These are phyloP conservation scores for Cytidiella melzeri DNA, from an alignment of 768 basidiomycete genomes.

Conservation along the genomic window DNA sequence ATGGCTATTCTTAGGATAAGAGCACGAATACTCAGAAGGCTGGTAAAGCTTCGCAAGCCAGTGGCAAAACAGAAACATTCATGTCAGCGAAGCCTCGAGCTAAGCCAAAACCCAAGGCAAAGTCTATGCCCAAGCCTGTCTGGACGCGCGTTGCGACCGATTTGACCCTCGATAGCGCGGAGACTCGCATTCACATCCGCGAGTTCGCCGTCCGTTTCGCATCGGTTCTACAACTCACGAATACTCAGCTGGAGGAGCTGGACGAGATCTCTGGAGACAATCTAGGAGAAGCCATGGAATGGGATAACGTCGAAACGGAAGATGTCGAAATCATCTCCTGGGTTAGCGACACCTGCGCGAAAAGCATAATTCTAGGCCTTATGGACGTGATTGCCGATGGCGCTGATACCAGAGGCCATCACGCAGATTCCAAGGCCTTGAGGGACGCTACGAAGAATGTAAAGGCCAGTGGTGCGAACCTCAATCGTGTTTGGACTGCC, in stretches of 20 bases:
- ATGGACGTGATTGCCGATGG: conserved; percentile 45
- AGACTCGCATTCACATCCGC: conserved; percentile 63
- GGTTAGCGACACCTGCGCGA: conserved; percentile 62
- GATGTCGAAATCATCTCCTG: conserved; percentile 33
- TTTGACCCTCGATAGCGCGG: conserved; percentile 39
- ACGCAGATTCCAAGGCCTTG: conserved; percentile 35
- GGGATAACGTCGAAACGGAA: conserved; percentile 33
- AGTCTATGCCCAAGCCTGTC: conserved; percentile 37
- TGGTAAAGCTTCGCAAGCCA: not conserved
- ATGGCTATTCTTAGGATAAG: no score
- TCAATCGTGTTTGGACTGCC: conserved; percentile 58
- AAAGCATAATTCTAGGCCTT: conserved; percentile 56
- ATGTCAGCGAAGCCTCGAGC: conserved; percentile 15
- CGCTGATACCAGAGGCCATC: conserved; percentile 13
- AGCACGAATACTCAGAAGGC: conserved; percentile 3
- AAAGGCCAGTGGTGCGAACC: conserved; percentile 44
- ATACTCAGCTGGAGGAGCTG: conserved; percentile 53
- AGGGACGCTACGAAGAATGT: conserved; percentile 46
- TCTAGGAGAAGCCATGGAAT: conserved; percentile 5
- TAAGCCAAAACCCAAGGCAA: conserved; percentile 25
- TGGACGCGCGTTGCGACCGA: conserved; percentile 46
- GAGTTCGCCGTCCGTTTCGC: conserved; percentile 70
- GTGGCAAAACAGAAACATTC: not conserved
- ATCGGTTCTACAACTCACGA: conserved; percentile 42
- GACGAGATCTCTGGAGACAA: conserved; percentile 35